Evolutionary conservation across 371 early-diverging fungal genomes (phyloP), one percentile per base, ranked within the genome.

Genomic region (Circinella minor): DNA sequence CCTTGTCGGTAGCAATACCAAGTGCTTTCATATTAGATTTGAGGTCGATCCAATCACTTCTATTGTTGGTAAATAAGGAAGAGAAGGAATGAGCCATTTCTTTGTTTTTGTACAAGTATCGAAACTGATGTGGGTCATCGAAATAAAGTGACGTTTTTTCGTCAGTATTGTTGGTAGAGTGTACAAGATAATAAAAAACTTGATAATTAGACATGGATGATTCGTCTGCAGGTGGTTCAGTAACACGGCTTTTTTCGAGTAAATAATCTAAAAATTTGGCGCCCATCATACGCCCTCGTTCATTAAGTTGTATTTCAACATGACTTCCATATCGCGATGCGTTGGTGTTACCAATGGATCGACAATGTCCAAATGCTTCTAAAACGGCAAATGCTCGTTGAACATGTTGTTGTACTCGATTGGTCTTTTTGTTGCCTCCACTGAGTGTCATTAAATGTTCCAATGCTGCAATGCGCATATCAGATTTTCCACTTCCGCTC

Each of bases 251-350:
- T 89, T 89, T 74, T 69, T 99, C 98, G 18, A 99, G 83, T 63
- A 97, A 85, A 76, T 95, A 98, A 69, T 94, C 92, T 54, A 95
- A 82, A 66, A 92, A 80, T 77, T 94, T 96, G 9, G 91, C 91
- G 36, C 98, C 97, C 11, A 92, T 84, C 76, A 98, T 88, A 15
- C 91, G 89, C 8, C 96, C 95, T n/a, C 90, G 86, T 69, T 88
- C 92, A 76, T 94, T 90, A 74, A 96, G 97, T 73, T 95, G 96
- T 59, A 94, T 80, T 77, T 96, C 96, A 5, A 91, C 90, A 74
- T 95, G 96, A 49, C 91, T 88, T 14, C 94, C 97, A 64, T 92
- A 94, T 63, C 95, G 88, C 7, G 96, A 93, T 17, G 95, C 93
- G 79, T 95, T 91, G 62, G 82, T 75, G 82, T 96, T 95, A 60